Base-by-base conservation (phyloP, 2,329 filamentous ascomycete species). In the Colletotrichum destructivum region DNA sequence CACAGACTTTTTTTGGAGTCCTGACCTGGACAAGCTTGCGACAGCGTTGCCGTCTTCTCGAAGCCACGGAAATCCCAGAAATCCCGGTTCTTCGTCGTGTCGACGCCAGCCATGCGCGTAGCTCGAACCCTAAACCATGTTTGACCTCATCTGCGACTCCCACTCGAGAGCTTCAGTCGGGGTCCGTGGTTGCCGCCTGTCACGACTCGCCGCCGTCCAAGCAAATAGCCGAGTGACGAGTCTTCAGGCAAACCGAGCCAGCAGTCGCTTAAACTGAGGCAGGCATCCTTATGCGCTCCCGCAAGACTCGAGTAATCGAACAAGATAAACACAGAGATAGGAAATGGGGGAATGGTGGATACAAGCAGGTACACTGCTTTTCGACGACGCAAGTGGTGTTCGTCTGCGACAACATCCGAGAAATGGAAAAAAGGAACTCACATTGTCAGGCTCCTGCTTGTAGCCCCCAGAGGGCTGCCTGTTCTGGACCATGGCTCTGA, bases 1-100 rank as follows among this genome's bases (percentile, higher is more conserved):
- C 79, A 78, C 76, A 77, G 74, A 78, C 78, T 77, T 75, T 79
- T 47, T 79, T 47, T 35, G 16, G 77, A 81, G 81, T 83, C 82
- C 81, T 81, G 79, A 79, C 82, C 79, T 76, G 79, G 83, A 75
- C 81, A 84, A 80, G 82, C 81, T 84, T 85, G 84, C 82, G 81
- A 84, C 81, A 81, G 79, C 63, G 78, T 77, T 78, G 75, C 76
- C 76, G 77, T 78, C 79, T 83, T 84, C 82, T 84, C 81, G 81
- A 84, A 84, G 80, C 79, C 75, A 81, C 79, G 76, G 76, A 76
- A 80, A 75, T 74, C 74, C 62, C 73, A 75, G 66, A 57, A 61
- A 49, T 35, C 26, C 38, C 55, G 55, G 31, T 31, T 4, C 52
- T 46, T 68, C 61, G 38, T 72, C 40, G 60, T 64, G 51, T 47